A percentile compares a stretch with the other conserved stretches of the same genome.
Evolutionary conservation across 768 basidiomycete genomes (phyloP).

Genomic region (Saitozyma sp.): DNA sequence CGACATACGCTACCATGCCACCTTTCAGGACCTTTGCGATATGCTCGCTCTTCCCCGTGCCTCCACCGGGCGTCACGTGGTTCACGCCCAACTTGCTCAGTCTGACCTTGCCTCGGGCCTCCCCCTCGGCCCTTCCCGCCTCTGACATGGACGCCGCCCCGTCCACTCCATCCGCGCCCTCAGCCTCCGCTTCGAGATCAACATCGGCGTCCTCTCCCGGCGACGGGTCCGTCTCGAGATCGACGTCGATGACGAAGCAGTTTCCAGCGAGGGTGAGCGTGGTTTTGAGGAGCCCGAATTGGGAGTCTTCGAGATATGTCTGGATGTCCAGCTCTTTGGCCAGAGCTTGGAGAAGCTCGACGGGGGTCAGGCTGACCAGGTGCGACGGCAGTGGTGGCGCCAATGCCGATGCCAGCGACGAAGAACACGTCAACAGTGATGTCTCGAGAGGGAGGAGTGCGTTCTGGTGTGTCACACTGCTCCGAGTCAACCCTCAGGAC

Average conservation of each 20-base stretch:
- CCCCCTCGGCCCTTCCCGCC: constrained; percentile 3
- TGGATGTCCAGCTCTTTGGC: constrained; percentile 31
- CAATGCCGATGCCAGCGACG: neutral
- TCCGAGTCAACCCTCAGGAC: too few relatives aligned
- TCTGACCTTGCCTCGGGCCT: constrained; percentile 23
- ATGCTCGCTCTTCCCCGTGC: constrained; percentile 23
- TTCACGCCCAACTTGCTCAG: constrained; percentile 30
- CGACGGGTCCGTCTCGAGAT: constrained; percentile 32
- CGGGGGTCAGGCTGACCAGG: constrained; percentile 14
- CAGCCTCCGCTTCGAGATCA: constrained; percentile 11
- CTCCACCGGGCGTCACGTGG: constrained; percentile 26
- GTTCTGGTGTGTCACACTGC: constrained; percentile 26
- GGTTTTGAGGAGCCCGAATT: constrained; percentile 43
- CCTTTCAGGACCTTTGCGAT: constrained; percentile 17
- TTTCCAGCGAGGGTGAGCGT: constrained; percentile 37
- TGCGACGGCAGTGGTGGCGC: constrained; percentile 16
- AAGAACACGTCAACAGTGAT: neutral
- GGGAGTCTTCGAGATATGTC: constrained; percentile 44
- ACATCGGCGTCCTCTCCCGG: constrained; percentile 25
- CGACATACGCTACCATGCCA: constrained; percentile 25
- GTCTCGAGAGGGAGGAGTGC: constrained; percentile 10
- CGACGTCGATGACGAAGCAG: constrained; percentile 42
- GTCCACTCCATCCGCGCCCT: neutral
- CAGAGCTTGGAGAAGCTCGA: constrained; percentile 25
- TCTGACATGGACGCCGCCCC: neutral